Evolutionary conservation across 768 basidiomycete species (phyloP), one percentile per base, ranked within the genome.

Genomic region (Polyporus arcularius): DNA sequence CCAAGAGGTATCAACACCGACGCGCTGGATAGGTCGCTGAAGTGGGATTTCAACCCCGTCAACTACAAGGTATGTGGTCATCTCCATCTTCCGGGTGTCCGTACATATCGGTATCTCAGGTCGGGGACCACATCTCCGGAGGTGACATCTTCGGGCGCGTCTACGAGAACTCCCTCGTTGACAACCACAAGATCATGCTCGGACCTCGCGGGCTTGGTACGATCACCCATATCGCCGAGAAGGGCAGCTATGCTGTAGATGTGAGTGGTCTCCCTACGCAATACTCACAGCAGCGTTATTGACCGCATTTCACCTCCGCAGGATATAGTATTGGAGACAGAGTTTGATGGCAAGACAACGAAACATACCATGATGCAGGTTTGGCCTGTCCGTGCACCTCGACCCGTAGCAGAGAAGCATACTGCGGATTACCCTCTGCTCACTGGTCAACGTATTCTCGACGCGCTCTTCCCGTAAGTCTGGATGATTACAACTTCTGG

Each of bases 1-100:
- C 97, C 97, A 65, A 90, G 95, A 69, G 97, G 97, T 57, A 98
- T 99, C 76, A 98, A 98, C 77, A 98, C 97, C 38, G 87, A 96
- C 65, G 92, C 96, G 28, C 85, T 99, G 30, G 92, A 94, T 73
- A 87, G 97, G 52, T 81, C 81, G 18, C 75, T 95, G 63, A 80
- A 92, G 73, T 99, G 97, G 97, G 97, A 99, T 73, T 99, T 98
- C 74, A 90, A 85, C 53, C 96, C 95, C 9, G 77, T 83, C 10
- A 79, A 83, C 48, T 92, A 86, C 80, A 92, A 90, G 78, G 90
- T 91, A 69, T 26, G 67, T 61, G 43, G 35, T 40, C 41, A 55
- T 18, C 28, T 32, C 53, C 42, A 54, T 43, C n/a, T 39, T 56
- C 47, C 64, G 43, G 46, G 45, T 56, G 58, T 63, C 4, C 15